Evolutionary conservation across 2,329 filamentous ascomycete species (phyloP), one percentile per base, ranked within the genome.

Genomic region (Cladophialophora exuberans): DNA sequence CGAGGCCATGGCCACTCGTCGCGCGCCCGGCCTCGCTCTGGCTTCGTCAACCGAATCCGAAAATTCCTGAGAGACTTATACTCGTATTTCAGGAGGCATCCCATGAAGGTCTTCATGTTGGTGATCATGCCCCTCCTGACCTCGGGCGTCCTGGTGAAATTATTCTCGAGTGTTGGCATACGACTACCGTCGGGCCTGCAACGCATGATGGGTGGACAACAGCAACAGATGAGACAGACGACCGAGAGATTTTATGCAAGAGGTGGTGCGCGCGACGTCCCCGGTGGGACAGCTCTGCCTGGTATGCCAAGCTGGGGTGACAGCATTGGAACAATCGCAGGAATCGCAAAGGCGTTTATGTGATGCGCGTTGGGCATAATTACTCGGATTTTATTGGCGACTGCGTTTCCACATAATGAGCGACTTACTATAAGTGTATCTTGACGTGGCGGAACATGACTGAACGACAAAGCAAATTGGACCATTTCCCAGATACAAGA

Each of bases 111-210:
- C 43, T 89, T 97, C 76, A 79, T 89, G 78, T 82, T 91, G 59
- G 87, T 96, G 60, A 82, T 97, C 66, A 84, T 97, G 82, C 93
- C 93, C 7, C 80, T 97, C 54, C 77, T 97, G 66, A 91, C 87
- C 1, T 90, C 90, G 47, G 93, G 93, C 26, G 87, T 89, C 23
- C 74, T 97, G 62, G 86, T 86, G 6, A 89, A 87, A 42, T 77
- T 97, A 39, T 81, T 96, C 41, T 83, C 83, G 31, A 84, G 86
- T 68, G 88, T 97, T 71, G 92, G 92, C 18, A 78, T 97, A 57
- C 81, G 86, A 59, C 72, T 96, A 61, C 92, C 92, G 1, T 77
- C 79, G 4, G 73, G 78, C 10, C 68, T 91, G 56, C 68, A 73
- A 59, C 72, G 72, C 4, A 43, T 68, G 63, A n/a, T 62, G 66